These are phyloP conservation scores for Wickerhamomyces pijperi DNA, from an alignment of 805 yeast genomes.

Conservation along the genomic window DNA sequence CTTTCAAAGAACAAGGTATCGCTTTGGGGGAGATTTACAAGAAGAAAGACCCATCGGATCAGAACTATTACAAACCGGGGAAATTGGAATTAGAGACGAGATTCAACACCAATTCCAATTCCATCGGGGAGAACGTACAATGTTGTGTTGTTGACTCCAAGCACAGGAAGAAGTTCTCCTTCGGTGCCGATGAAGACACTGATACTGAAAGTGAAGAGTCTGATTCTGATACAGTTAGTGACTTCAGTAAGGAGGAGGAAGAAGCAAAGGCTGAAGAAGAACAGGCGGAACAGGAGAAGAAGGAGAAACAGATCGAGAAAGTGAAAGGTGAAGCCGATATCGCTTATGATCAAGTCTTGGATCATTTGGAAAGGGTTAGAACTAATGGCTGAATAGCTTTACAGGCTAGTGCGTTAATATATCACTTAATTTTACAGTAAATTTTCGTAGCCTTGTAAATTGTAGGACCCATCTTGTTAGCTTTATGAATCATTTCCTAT, in stretches of 20 bases:
- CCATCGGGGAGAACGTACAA: background rate
- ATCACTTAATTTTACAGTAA: too few species aligned
- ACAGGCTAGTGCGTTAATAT: too few species aligned
- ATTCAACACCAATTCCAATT: conserved; percentile 9
- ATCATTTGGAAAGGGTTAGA: conserved; percentile 25
- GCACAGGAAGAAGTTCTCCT: background rate
- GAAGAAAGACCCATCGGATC: conserved; percentile 11
- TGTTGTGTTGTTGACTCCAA: background rate
- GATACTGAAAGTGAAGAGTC: conserved; percentile 2
- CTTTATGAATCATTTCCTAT: too few species aligned
- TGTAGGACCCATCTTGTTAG: too few species aligned
- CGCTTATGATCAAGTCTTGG: conserved; percentile 30
- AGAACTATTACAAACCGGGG: background rate
- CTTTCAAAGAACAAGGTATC: conserved; percentile 29
- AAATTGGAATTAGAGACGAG: conserved; percentile 12
- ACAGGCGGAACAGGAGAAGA: too few species aligned
- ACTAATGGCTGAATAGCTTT: too few species aligned
- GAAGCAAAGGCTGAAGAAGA: conserved; percentile 2
- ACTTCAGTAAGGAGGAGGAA: conserved; percentile 5
- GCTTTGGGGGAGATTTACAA: conserved; percentile 23
- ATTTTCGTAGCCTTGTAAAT: too few species aligned
- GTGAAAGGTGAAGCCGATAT: conserved; percentile 11
- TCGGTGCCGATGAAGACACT: too few species aligned
- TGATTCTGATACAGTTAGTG: conserved; percentile 2
- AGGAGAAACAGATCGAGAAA: too few species aligned